A percentile compares a stretch with the other conserved stretches of the same genome.
These are phyloP conservation scores for Sanghuangporus sanghuang DNA, from an alignment of 1,284 basidiomycete species.

Conservation along the genomic window DNA sequence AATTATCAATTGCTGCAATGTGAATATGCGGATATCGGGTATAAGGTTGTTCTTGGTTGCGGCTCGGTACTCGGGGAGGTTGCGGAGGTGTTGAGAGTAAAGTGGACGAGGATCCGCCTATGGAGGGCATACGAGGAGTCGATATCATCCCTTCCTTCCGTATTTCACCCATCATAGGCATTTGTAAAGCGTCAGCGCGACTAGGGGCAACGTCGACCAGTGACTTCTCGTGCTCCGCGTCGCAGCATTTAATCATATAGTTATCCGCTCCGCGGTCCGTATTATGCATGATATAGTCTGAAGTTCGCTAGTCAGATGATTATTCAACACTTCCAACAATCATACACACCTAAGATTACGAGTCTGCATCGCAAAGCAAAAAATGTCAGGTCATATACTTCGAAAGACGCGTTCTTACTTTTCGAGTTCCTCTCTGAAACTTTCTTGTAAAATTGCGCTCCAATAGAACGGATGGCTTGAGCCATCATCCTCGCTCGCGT, in stretches of 20 bases:
- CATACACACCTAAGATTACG: conserved; percentile 64
- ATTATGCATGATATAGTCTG: conserved; percentile 86
- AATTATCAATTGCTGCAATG: conserved; percentile 91
- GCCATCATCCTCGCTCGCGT: conserved; percentile 52
- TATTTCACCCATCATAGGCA: conserved; percentile 68
- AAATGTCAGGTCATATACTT: not conserved
- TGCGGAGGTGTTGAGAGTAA: conserved; percentile 5
- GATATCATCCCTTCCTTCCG: conserved; percentile 36
- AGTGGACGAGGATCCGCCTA: conserved; percentile 22
- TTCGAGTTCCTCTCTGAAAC: conserved; percentile 83
- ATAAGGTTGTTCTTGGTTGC: conserved; percentile 20
- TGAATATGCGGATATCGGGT: conserved; percentile 51
- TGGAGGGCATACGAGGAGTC: conserved; percentile 32
- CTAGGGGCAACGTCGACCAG: conserved; percentile 75
- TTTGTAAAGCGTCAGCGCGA: conserved; percentile 53
- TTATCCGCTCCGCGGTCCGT: conserved; percentile 83
- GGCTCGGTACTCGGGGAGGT: not conserved
- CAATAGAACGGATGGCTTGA: conserved; percentile 69
- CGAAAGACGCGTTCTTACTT: conserved; percentile 45
- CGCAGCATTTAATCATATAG: conserved; percentile 86
- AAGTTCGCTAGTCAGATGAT: not conserved
- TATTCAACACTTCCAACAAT: not conserved
- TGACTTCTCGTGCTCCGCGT: conserved; percentile 67
- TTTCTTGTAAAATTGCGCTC: conserved; percentile 70
- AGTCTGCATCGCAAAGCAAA: conserved; percentile 40